Evolutionary conservation across 1,139 yeast genomes (phyloP).

Genomic region (Yamadazyma triangularis): DNA sequence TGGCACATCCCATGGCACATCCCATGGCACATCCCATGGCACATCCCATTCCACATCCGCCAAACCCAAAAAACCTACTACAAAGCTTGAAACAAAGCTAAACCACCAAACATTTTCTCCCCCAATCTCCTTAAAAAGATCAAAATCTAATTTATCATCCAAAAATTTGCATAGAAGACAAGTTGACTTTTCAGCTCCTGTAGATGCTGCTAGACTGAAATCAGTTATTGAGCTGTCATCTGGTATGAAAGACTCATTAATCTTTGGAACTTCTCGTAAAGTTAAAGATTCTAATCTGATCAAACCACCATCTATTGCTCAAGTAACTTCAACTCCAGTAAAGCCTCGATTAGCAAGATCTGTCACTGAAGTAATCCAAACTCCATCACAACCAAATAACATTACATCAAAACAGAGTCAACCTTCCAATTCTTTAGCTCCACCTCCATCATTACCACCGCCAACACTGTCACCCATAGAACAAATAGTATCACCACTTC

Average conservation of each 20-base stretch:
- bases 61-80: slow-evolving; percentile 5
- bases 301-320: slow-evolving; percentile 9
- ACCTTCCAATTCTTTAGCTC: too few species aligned
- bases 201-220: slow-evolving; percentile 5
- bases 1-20: too few species aligned
- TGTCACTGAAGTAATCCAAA: slow-evolving; percentile 1
- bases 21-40: too few species aligned
- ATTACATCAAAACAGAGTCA: not conserved
- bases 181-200: slow-evolving; percentile 32
- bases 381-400: not conserved
- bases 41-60: slow-evolving; percentile 1
- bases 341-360: slow-evolving; percentile 6
- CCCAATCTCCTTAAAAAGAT: slow-evolving; percentile 31
- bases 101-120: slow-evolving; percentile 24
- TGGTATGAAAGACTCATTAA: slow-evolving; percentile 10
- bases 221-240: slow-evolving; percentile 4
- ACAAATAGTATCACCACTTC: not conserved
- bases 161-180: slow-evolving; percentile 41
- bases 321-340: slow-evolving; percentile 14
- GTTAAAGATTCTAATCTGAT: slow-evolving; percentile 8
- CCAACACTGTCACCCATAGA: slow-evolving; percentile 1
- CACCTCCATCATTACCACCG: too few species aligned
- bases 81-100: slow-evolving; percentile 3
- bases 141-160: slow-evolving; percentile 41
- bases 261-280: slow-evolving; percentile 27